Conservation (phyloP, 345 rosid genomes). For the Punica granatum region DNA sequence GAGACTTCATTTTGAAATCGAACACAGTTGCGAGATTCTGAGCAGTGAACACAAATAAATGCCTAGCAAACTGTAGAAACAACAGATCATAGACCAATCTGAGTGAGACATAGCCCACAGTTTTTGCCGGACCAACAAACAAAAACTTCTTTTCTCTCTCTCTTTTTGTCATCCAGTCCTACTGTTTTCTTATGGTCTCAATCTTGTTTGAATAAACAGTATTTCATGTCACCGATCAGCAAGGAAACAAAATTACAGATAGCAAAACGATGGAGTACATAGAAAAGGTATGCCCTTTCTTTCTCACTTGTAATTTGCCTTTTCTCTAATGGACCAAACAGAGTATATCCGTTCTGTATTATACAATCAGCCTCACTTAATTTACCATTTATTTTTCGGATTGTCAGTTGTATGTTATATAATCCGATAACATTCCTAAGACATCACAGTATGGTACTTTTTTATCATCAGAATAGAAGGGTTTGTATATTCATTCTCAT, state of each 20-base stretch:
- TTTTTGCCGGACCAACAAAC: neutral
- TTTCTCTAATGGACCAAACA: neutral
- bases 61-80: neutral
- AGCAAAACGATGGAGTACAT: conserved; percentile 68
- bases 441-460: no score
- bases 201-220: conserved; percentile 28
- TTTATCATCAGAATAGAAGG: no score
- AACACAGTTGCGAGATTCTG: neutral
- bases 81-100: neutral
- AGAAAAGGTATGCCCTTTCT: conserved; percentile 44
- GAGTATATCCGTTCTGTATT: neutral
- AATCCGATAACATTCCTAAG: no score
- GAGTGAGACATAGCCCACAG: neutral
- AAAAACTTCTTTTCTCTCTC: neutral
- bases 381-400: neutral
- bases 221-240: conserved; percentile 84
- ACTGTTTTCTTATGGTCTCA: neutral
- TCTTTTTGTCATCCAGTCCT: no score
- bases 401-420: neutral
- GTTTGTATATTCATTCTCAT: no score
- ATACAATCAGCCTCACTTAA: neutral
- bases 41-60: neutral
- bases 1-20: no score
- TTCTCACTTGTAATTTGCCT: neutral
- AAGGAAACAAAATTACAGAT: conserved; percentile 73